These are phyloP conservation scores for Suhomyces prunicola DNA, from an alignment of 805 yeast species.

Conservation along the genomic window DNA sequence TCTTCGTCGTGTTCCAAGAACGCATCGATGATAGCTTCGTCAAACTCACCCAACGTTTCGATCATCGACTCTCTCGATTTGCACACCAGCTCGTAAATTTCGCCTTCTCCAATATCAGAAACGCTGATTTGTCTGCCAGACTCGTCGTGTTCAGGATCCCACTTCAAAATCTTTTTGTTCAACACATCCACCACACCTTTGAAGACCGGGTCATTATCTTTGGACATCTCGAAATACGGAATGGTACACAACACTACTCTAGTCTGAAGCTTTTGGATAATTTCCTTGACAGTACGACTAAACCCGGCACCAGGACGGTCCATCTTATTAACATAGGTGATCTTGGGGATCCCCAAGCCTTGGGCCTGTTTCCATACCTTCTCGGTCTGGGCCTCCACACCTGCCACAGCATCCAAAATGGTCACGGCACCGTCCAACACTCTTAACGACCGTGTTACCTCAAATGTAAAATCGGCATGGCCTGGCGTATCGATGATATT, in stretches of 20 bases:
- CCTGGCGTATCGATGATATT: slow-evolving; percentile 97
- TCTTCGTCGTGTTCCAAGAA: slow-evolving; percentile 71
- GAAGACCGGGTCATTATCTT: slow-evolving; percentile 42
- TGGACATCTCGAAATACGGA: slow-evolving; percentile 56
- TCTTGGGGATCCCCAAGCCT: slow-evolving; percentile 62
- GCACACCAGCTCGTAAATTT: slow-evolving; percentile 42
- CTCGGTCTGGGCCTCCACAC: slow-evolving; percentile 97
- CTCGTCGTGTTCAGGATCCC: slow-evolving; percentile 39
- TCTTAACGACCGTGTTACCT: slow-evolving; percentile 83
- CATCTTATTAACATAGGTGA: slow-evolving; percentile 90
- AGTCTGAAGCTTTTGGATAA: slow-evolving; percentile 71
- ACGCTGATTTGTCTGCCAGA: slow-evolving; percentile 55
- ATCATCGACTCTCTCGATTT: slow-evolving; percentile 71
- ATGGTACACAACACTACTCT: slow-evolving; percentile 70
- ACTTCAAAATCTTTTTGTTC: slow-evolving; percentile 54
- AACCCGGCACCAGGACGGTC: slow-evolving; percentile 96
- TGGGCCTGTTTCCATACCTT: slow-evolving; percentile 92
- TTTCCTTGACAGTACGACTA: slow-evolving; percentile 82
- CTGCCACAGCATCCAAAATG: slow-evolving; percentile 92
- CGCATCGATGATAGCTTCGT: slow-evolving; percentile 72
- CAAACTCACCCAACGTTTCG: slow-evolving; percentile 80
- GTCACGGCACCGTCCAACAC: slow-evolving; percentile 95
- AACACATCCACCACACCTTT: slow-evolving; percentile 76
- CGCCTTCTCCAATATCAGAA: slow-evolving; percentile 30
- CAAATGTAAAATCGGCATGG: slow-evolving; percentile 95